phyloP scores from a whole-genome alignment of 2,329 filamentous ascomycete genomes.

The Phyllosticta citribraziliensis region DNA sequence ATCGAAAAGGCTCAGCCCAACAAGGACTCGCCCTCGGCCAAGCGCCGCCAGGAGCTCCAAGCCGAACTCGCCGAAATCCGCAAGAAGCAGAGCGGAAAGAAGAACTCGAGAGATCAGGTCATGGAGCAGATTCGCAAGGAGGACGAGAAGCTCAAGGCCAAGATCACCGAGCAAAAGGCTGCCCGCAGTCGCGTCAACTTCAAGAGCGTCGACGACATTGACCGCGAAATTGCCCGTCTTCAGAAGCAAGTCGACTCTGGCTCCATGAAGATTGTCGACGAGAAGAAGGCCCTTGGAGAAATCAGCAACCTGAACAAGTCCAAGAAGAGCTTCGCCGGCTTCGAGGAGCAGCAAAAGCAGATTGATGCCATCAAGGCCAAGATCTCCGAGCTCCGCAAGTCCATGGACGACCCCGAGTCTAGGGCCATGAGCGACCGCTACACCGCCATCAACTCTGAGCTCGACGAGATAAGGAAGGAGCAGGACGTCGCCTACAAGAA shows the following conservation, averaged over 20 bases:
- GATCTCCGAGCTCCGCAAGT: conserved; percentile 81
- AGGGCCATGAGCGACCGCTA: conserved; percentile 84
- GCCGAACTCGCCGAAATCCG: conserved; percentile 75
- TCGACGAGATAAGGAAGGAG: conserved; percentile 83
- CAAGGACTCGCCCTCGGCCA: conserved; percentile 67
- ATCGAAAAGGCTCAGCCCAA: conserved; percentile 73
- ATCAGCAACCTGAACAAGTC: conserved; percentile 76
- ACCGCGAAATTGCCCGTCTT: conserved; percentile 68
- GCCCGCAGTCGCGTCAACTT: conserved; percentile 71
- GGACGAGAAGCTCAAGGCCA: conserved; percentile 78
- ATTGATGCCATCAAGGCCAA: conserved; percentile 82
- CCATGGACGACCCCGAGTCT: conserved; percentile 81
- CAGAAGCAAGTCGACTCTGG: conserved; percentile 82
- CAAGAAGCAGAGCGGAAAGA: conserved; percentile 77
- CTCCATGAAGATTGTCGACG: conserved; percentile 90
- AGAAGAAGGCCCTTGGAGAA: conserved; percentile 85
- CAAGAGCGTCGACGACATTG: conserved; percentile 82
- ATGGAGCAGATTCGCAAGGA: conserved; percentile 88
- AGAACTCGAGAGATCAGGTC: conserved; percentile 66
- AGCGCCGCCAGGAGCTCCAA: conserved; percentile 79
- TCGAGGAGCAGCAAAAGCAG: conserved; percentile 76
- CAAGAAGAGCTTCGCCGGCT: conserved; percentile 79
- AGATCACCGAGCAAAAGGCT: conserved; percentile 77
- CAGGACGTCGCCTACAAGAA: conserved; percentile 87
- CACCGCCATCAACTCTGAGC: conserved; percentile 72